Percentiles rank a stretch among this genome's conserved stretches.
Evolutionary conservation across 768 basidiomycete genomes (phyloP).

Genomic region (Leucocoprinus leucothites): DNA sequence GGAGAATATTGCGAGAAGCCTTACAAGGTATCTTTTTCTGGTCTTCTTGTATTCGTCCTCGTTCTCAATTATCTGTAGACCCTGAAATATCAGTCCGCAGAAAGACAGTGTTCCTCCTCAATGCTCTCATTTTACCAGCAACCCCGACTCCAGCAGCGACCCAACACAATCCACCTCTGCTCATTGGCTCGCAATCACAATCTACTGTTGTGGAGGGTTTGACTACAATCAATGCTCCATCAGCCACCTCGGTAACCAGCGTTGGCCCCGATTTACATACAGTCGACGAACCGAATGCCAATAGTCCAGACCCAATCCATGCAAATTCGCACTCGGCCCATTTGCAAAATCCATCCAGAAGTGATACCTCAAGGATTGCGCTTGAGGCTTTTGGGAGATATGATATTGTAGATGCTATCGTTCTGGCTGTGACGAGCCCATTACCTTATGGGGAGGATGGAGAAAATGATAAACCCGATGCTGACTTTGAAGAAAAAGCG

Average conservation of each 20-base stretch:
- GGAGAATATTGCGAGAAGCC: conserved; percentile 55
- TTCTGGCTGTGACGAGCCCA: conserved; percentile 52
- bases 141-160: conserved; percentile 15
- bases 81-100: conserved; percentile 74
- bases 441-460: conserved; percentile 68
- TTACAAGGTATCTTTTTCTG: conserved; percentile 50
- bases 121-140: conserved; percentile 59
- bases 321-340: conserved; percentile 72
- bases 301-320: conserved; percentile 41
- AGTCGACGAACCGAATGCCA: conserved; percentile 10
- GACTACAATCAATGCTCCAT: conserved; percentile 2
- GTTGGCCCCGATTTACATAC: conserved; percentile 18
- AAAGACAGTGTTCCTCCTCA: conserved; percentile 76
- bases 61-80: conserved; percentile 40
- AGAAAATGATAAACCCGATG: conserved; percentile 52
- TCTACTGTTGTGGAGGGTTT: background rate
- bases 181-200: background rate
- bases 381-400: conserved; percentile 45
- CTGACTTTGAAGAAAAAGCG: conserved; percentile 64
- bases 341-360: conserved; percentile 50
- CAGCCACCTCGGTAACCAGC: conserved; percentile 10
- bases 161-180: conserved; percentile 16
- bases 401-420: conserved; percentile 45
- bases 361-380: conserved; percentile 46
- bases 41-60: background rate